Evolutionary conservation across 768 basidiomycete genomes (phyloP), one percentile per base, ranked within the genome.

Genomic region (Mrakia frigida): DNA sequence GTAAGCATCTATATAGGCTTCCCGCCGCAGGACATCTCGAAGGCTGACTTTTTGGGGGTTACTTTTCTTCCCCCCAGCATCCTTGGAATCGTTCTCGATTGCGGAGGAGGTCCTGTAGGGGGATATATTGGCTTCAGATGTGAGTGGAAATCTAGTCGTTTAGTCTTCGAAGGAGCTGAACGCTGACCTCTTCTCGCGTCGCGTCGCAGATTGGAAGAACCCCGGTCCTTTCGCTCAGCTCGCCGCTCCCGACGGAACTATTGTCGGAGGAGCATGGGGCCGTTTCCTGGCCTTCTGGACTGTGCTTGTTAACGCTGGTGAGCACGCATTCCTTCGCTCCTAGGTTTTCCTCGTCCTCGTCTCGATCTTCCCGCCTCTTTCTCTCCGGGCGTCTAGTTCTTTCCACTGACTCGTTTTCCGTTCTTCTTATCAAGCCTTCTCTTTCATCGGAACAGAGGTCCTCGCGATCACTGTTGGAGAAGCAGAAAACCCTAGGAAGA

Each of bases 221-320:
- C 76, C 76, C 3, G 76, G 76, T 10, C 61, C 76, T 7, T 77
- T 77, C 59, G 53, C 60, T 5, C 76, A 77, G 39, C 73, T 61
- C 28, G n/a, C 50, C 11, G 23, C 53, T 10, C 60, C 60, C 21
- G 73, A 75, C 74, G 65, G 65, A 21, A 71, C 73, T 33, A 77
- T 76, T 41, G 79, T 81, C 23, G 61, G 31, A 6, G 80, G 80
- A 10, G 75, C 78, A 3, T 69, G 72, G 56, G 81, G 80, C 6
- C 68, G 73, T 10, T 81, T 81, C 76, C 67, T 81, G 81, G 82
- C 84, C 82, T 56, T 86, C 85, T 53, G 85, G 87, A 74, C 86
- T 85, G 7, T 82, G 87, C 50, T 78, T 37, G 68, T 78, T 13
- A 31, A 70, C 56, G 73, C 77, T 37, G 46, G 46, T 50, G 5